Evolutionary conservation across 1,284 basidiomycete genomes (phyloP).

Genomic region (Melampsora americana): DNA sequence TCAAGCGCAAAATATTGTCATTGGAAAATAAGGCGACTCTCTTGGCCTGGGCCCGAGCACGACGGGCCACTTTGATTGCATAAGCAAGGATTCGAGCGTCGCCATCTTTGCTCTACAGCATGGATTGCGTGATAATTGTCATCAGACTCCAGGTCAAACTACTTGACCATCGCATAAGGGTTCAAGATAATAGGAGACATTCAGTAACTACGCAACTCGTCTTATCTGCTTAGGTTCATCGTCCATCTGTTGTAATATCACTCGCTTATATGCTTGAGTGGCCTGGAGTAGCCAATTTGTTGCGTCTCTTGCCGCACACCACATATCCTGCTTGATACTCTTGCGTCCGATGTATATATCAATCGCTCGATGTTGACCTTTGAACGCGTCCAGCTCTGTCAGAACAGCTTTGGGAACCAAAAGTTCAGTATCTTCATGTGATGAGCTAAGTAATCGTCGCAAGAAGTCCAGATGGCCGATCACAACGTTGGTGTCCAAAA

Average conservation of each 20-base stretch:
- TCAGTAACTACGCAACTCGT: no score
- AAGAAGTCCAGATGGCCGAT: slow-evolving; percentile 25
- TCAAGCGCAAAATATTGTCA: slow-evolving; percentile 29
- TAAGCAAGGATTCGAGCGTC: slow-evolving; percentile 29
- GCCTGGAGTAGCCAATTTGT: slow-evolving; percentile 25
- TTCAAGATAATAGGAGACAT: no score
- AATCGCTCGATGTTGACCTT: slow-evolving; percentile 8
- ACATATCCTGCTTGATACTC: no score
- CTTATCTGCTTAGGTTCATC: no score
- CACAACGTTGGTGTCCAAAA: slow-evolving; percentile 33
- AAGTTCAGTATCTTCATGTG: neutral
- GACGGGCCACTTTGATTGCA: neutral
- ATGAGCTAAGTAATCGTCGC: slow-evolving; percentile 7
- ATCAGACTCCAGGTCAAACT: no score
- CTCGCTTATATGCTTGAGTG: neutral
- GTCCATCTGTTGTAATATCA: neutral
- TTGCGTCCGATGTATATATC: slow-evolving; percentile 9
- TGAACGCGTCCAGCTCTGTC: slow-evolving; percentile 12
- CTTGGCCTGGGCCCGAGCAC: neutral
- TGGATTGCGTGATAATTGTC: neutral
- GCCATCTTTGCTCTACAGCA: slow-evolving; percentile 5
- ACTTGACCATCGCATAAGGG: no score
- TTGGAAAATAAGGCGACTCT: slow-evolving; percentile 25
- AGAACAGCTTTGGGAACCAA: slow-evolving; percentile 19
- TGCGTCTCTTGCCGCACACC: slow-evolving; percentile 14